Evolutionary conservation across 139 green algal species (phyloP).

Genomic region (Chlorella sp.): DNA sequence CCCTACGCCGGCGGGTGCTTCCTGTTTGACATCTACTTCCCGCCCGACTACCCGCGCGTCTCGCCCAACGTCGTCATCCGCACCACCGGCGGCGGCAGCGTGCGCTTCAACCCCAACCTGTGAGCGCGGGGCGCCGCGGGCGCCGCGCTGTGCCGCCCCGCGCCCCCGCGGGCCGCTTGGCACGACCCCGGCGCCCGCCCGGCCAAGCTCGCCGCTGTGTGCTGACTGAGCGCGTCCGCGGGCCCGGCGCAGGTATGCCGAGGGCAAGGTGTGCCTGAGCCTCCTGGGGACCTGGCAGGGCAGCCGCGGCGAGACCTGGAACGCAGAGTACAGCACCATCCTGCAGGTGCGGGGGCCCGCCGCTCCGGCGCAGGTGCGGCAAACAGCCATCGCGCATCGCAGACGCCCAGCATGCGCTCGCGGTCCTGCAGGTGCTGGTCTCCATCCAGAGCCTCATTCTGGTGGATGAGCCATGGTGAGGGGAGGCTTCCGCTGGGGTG

Average conservation of each 20-base stretch:
- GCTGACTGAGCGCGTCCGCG: too few relatives aligned
- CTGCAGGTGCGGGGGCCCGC: conserved; percentile 46
- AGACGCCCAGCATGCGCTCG: too few relatives aligned
- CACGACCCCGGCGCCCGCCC: too few relatives aligned
- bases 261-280: conserved; percentile 90
- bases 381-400: neutral
- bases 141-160: too few relatives aligned
- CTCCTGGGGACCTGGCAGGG: conserved; percentile 79
- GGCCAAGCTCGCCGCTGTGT: too few relatives aligned
- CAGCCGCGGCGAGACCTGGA: conserved; percentile 72
- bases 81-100: conserved; percentile 71
- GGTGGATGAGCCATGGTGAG: conserved; percentile 58
- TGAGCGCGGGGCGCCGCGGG: conserved; percentile 47
- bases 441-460: conserved; percentile 36
- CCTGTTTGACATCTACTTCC: conserved; percentile 86
- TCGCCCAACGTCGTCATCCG: conserved; percentile 69
- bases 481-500: too few relatives aligned
- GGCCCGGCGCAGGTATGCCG: too few relatives aligned
- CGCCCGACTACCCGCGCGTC: conserved; percentile 70
- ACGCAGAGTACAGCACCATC: conserved; percentile 58
- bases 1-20: conserved; percentile 65
- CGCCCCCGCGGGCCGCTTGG: too few relatives aligned
- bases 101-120: conserved; percentile 90
- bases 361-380: neutral
- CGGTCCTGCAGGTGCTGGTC: conserved; percentile 27